Evolutionary conservation across 148 eudicot genomes (phyloP).

Genomic region (Bassia scoparia): DNA sequence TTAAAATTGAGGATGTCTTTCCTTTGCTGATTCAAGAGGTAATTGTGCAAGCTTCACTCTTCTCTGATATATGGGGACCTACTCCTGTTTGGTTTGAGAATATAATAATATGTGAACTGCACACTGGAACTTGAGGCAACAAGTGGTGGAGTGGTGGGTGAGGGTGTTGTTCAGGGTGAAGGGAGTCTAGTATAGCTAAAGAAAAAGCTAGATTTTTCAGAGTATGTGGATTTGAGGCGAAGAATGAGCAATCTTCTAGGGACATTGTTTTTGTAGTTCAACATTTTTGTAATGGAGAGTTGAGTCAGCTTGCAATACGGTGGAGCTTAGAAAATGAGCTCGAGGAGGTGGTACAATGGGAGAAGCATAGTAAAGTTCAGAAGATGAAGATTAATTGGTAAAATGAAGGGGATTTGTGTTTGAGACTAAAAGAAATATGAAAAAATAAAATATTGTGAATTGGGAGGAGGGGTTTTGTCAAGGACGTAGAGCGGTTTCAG

Average conservation of each 20-base stretch:
- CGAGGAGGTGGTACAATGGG: not conserved
- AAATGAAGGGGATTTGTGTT: not conserved
- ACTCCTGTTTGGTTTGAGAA: no score
- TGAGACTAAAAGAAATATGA: no score
- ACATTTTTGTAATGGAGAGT: not conserved
- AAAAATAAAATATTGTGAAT: no score
- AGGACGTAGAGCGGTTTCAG: not conserved
- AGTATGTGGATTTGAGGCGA: not conserved
- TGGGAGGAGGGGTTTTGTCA: not conserved
- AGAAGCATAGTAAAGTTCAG: not conserved
- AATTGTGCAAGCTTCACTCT: no score
- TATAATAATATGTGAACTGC: no score
- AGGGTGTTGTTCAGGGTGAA: not conserved
- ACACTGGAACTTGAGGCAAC: not conserved
- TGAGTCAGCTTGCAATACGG: not conserved
- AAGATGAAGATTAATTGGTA: not conserved
- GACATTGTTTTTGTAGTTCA: not conserved
- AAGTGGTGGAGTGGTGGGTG: not conserved
- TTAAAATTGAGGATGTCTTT: no score
- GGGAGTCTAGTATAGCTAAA: not conserved
- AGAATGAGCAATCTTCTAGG: not conserved
- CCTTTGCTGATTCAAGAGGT: no score
- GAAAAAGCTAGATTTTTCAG: not conserved
- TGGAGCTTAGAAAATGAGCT: not conserved
- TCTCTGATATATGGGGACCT: no score